Evolutionary conservation across 768 basidiomycete genomes (phyloP), one percentile per base, ranked within the genome.

Genomic region (Phlebiopsis gigantea): DNA sequence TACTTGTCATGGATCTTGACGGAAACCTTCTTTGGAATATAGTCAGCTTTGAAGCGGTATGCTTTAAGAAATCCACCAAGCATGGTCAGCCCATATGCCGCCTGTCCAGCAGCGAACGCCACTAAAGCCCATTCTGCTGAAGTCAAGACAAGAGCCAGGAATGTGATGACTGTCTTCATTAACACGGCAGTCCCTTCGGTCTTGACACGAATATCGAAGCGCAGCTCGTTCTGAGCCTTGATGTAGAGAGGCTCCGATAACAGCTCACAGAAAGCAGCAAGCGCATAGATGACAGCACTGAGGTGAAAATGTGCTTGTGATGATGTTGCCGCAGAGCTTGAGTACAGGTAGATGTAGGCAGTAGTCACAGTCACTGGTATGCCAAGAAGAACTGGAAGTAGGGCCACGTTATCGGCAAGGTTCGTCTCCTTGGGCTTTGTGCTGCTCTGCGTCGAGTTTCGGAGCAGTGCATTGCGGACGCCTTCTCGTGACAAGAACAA

Each of bases 401-500:
- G 75, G 1, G 82, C 52, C 68, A 87, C 70, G 77, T 79, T 79
- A 73, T 79, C 61, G 52, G 71, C 61, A 1, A 67, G 63, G 4
- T 62, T 24, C 1, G 28, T 24, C 30, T 31, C 0, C 48, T 53
- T 17, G 52, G 29, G 4, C 12, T 29, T 30, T 19, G 30, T 17
- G 41, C 21, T 39, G 22, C 66, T 15, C 14, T 56, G 60, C 58
- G 69, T 67, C 30, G 76, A 77, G 34, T 39, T 39, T n/a, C 94
- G 82, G 15, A 97, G 76, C 4, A 97, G 78, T 5, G 90, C 85
- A 67, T 88, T 91, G 41, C 97, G 79, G 7, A 98, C 80, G 17
- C 95, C 96, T 69, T 99, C 97, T n/a, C 97, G 79, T 30, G 88
- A 87, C 7, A 98, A 77, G 69, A 98, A 98, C 44, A 98, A 77